Evolutionary conservation across 352 stramenopile genomes (phyloP), one percentile per base, ranked within the genome.

Genomic region (Pythium guiyangense): DNA sequence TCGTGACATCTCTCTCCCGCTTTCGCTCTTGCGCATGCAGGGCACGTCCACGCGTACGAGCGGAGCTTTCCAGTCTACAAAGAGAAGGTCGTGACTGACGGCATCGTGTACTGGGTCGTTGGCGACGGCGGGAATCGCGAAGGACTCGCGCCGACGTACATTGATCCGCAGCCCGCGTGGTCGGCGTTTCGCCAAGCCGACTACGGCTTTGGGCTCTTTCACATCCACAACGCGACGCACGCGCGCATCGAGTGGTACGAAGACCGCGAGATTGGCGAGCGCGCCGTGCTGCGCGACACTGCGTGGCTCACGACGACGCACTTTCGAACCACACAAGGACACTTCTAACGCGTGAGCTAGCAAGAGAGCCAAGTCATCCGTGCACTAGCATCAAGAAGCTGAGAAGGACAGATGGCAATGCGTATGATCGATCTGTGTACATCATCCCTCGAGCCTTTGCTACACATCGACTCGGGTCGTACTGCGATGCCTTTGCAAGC

Each of bases 41-140:
- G n/a, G n/a, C 91, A 98, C 60, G 83, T 98, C 31, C 91, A 98
- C 70, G 90, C 87, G 18, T 98, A 98, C 60, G 82, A 94, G 66
- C 70, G 91, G 12, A 88, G 83, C 15, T 60, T 68, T 27, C 79
- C 80, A 11, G 75, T 90, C 0, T 85, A 85, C 57, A 79, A 88
- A 18, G 59, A 79, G 18, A 49, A 79, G 29, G 50, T 75, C 4
- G 66, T 74, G 17, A 35, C 57, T 2, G 29, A 79, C 52, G 91
- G 83, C n/a, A 84, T 85, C 3, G 73, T 95, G 27, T 90, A 98
- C 56, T 45, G 67, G n/a, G 88, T 89, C 22, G 72, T n/a, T 48
- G 91, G 91, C 26, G 89, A 96, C 40, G 91, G 86, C 18, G 91
- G 91, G 29, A 93, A 93, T 57, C 66, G 76, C 42, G 84, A 93